Percentiles rank a stretch among this genome's conserved stretches.
These are phyloP conservation scores for Suillus luteus DNA, from an alignment of 768 basidiomycete genomes.

Conservation along the genomic window DNA sequence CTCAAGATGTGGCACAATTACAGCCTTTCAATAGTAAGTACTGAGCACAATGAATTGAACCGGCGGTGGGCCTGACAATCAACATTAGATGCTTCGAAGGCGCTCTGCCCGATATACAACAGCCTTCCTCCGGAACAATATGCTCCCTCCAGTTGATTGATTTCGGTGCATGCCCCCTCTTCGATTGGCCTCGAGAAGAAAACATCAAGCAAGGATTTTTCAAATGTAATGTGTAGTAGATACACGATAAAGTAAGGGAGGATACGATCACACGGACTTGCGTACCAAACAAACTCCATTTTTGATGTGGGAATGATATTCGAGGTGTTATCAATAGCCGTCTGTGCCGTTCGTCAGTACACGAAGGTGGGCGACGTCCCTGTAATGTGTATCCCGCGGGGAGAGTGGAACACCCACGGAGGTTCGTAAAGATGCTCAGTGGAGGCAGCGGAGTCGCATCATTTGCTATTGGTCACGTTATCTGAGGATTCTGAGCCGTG, in stretches of 20 bases:
- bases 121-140: background rate
- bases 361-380: too few relatives aligned
- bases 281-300: background rate
- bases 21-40: background rate
- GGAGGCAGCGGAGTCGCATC: too few relatives aligned
- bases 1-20: background rate
- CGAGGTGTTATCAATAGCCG: too few relatives aligned
- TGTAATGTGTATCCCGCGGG: too few relatives aligned
- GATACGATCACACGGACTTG: background rate
- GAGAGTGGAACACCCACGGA: too few relatives aligned
- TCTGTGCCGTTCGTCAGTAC: too few relatives aligned
- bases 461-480: too few relatives aligned
- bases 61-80: background rate
- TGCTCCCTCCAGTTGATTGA: background rate
- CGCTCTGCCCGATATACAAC: constrained; percentile 1
- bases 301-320: too few relatives aligned
- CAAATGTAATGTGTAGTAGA: background rate
- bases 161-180: background rate
- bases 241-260: background rate
- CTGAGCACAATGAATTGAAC: background rate
- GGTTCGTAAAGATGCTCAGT: too few relatives aligned
- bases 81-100: background rate
- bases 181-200: background rate
- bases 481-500: too few relatives aligned
- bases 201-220: background rate